A percentile compares a stretch with the other conserved stretches of the same genome.
phyloP scores from a whole-genome alignment of 139 green algal species.

The Chloropicon primus region DNA sequence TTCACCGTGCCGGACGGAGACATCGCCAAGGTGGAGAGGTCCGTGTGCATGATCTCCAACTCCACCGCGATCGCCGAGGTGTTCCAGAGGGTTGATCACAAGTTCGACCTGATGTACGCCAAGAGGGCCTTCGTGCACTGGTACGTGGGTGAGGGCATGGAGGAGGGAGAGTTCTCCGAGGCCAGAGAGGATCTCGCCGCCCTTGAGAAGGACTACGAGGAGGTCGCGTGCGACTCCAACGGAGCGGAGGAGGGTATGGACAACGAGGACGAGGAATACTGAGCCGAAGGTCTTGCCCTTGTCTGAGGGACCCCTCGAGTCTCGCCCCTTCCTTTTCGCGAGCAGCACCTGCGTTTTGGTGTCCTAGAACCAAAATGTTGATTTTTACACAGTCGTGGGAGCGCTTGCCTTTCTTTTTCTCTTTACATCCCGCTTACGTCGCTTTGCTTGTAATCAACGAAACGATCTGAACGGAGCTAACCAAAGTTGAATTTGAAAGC shows the following conservation, averaged over 20 bases:
- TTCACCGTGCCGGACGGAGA: slow-evolving; percentile 95
- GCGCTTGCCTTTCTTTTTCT: too few species aligned
- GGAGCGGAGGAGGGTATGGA: slow-evolving; percentile 54
- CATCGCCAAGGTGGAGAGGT: slow-evolving; percentile 97
- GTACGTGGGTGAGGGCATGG: slow-evolving; percentile 98
- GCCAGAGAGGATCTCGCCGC: slow-evolving; percentile 92
- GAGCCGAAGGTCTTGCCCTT: background rate
- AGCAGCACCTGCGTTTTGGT: too few species aligned
- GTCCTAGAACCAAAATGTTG: too few species aligned
- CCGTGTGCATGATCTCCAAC: slow-evolving; percentile 99
- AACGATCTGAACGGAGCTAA: too few species aligned
- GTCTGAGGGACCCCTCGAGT: too few species aligned
- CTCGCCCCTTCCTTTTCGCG: too few species aligned
- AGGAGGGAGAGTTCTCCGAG: slow-evolving; percentile 73
- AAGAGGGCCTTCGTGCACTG: slow-evolving; percentile 99
- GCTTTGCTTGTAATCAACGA: too few species aligned
- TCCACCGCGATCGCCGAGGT: slow-evolving; percentile 92
- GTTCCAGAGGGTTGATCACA: slow-evolving; percentile 96
- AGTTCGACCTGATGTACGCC: slow-evolving; percentile 99
- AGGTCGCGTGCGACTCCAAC: slow-evolving; percentile 83
- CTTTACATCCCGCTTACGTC: too few species aligned
- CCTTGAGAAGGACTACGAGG: slow-evolving; percentile 98
- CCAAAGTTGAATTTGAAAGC: background rate
- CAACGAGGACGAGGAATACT: slow-evolving; percentile 72
- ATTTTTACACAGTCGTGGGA: too few species aligned